Conservation (phyloP, 2,329 filamentous ascomycete species). For the Sporothrix variecibatus region DNA sequence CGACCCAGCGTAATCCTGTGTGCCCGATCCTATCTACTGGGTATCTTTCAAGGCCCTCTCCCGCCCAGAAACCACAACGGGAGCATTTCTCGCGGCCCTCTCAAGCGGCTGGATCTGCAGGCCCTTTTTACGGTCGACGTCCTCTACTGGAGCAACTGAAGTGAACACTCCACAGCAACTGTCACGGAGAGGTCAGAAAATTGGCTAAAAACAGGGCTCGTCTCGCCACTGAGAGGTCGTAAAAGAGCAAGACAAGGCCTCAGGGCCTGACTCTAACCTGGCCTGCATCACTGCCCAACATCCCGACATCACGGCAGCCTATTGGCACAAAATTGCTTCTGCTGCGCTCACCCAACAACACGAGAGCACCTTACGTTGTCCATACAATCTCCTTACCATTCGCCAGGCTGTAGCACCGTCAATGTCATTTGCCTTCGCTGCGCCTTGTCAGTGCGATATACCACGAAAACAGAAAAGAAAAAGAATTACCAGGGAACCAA, state of each 20-base stretch:
- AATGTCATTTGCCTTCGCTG: conserved; percentile 1
- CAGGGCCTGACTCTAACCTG: conserved; percentile 14
- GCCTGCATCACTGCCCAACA: conserved; percentile 27
- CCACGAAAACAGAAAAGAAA: background rate
- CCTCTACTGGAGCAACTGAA: background rate
- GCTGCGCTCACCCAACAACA: background rate
- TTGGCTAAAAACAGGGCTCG: background rate
- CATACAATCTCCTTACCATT: background rate
- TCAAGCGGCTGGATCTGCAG: background rate
- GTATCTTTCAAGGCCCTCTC: background rate
- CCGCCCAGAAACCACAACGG: conserved; percentile 2
- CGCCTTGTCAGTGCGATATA: conserved; percentile 4
- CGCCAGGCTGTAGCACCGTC: conserved; percentile 9
- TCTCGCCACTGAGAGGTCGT: conserved; percentile 20
- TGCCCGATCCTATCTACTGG: background rate
- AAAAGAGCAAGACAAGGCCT: background rate
- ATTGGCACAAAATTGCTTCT: background rate
- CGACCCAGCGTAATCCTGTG: background rate
- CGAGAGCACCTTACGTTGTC: background rate
- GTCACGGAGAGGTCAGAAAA: background rate
- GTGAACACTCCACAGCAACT: conserved; percentile 1
- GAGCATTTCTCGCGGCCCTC: conserved; percentile 2
- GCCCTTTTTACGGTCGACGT: background rate
- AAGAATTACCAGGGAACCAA: background rate
- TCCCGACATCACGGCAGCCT: background rate